These are phyloP conservation scores for Paecilomyces sp. DNA, from an alignment of 2,329 filamentous ascomycete species.

Conservation along the genomic window DNA sequence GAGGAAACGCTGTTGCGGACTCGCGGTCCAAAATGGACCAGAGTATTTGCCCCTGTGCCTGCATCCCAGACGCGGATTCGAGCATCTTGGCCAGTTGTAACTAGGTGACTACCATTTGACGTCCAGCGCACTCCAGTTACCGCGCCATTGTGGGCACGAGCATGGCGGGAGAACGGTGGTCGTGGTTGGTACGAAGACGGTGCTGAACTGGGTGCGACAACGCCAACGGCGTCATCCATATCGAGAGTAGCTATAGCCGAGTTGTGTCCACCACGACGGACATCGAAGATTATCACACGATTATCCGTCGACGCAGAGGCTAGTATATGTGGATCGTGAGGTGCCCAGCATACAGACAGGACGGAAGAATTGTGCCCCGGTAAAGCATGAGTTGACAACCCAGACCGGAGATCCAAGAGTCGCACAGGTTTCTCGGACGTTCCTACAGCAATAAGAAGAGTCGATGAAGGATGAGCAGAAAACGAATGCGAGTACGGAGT, in stretches of 20 bases:
- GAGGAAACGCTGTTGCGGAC: slow-evolving; percentile 61
- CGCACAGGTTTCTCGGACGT: slow-evolving; percentile 80
- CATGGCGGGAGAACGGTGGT: slow-evolving; percentile 38
- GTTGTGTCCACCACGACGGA: slow-evolving; percentile 61
- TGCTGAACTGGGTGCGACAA: slow-evolving; percentile 38
- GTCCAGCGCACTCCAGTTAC: slow-evolving; percentile 86
- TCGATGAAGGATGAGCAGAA: slow-evolving; percentile 59
- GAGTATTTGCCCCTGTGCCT: slow-evolving; percentile 71
- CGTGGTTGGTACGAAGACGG: slow-evolving; percentile 20
- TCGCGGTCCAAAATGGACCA: slow-evolving; percentile 78
- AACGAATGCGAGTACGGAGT: slow-evolving; percentile 59
- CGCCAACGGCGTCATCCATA: slow-evolving; percentile 71
- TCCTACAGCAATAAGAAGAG: slow-evolving; percentile 75
- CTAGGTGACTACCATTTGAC: slow-evolving; percentile 65
- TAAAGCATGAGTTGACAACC: slow-evolving; percentile 65
- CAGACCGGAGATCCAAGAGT: slow-evolving; percentile 78
- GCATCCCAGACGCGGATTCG: slow-evolving; percentile 84
- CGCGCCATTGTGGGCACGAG: slow-evolving; percentile 66
- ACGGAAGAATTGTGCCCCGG: slow-evolving; percentile 62
- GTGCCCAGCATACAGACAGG: slow-evolving; percentile 72
- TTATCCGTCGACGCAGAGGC: slow-evolving; percentile 82
- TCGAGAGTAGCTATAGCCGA: slow-evolving; percentile 71
- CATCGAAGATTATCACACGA: slow-evolving; percentile 77
- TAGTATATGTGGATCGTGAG: slow-evolving; percentile 68
- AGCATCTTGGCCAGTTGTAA: slow-evolving; percentile 77